These are phyloP conservation scores for Yamadazyma olivae DNA, from an alignment of 805 yeast species.

Conservation along the genomic window DNA sequence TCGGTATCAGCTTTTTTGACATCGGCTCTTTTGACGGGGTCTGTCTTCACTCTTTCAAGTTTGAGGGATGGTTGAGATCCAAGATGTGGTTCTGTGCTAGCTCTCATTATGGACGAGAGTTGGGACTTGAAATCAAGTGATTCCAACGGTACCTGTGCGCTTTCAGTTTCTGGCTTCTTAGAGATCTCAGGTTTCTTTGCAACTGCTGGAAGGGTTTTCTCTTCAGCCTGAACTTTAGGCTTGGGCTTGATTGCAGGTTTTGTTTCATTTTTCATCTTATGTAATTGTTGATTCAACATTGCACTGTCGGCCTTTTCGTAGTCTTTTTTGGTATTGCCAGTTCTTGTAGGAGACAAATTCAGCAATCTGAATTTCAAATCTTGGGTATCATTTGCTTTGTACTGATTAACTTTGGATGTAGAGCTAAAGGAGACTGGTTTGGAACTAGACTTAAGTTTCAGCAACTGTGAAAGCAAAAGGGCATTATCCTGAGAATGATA, in stretches of 20 bases:
- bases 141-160: conserved; percentile 6
- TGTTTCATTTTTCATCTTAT: conserved; percentile 16
- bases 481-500: conserved; percentile 17
- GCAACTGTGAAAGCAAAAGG: conserved; percentile 21
- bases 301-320: conserved; percentile 22
- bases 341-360: neutral
- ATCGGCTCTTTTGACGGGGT: conserved; percentile 5
- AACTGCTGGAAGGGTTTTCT: conserved; percentile 9
- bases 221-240: conserved; percentile 4
- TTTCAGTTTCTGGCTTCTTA: conserved; percentile 2
- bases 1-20: conserved; percentile 6
- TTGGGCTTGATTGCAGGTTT: conserved; percentile 8
- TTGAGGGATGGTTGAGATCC: conserved; percentile 3
- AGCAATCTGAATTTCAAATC: neutral
- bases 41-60: conserved; percentile 3
- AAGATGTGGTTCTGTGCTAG: conserved; percentile 24
- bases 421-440: neutral
- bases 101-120: conserved; percentile 25
- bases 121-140: conserved; percentile 16
- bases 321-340: conserved; percentile 8
- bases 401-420: neutral
- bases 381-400: conserved; percentile 9
- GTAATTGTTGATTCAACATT: conserved; percentile 21
- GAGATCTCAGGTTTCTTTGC: neutral
- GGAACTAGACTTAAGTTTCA: conserved; percentile 13